A percentile compares a stretch with the other conserved stretches of the same genome.
Conservation (phyloP, 2,329 filamentous ascomycete genomes). For the Fonsecaea monophora region DNA sequence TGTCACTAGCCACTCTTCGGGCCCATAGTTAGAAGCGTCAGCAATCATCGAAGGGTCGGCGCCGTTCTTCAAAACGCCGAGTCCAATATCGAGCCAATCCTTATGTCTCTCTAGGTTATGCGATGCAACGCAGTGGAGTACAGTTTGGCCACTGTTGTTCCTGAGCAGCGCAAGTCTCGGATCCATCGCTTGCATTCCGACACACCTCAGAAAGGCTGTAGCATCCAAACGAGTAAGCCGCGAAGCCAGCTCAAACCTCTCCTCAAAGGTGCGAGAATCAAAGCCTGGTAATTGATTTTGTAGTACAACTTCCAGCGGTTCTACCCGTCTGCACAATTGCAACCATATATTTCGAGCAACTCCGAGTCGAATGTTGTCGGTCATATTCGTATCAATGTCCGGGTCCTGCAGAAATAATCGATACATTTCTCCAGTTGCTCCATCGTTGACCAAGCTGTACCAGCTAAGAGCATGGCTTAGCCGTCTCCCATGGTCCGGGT, state of each 20-base stretch:
- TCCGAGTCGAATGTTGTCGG: not conserved
- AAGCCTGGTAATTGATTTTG: slow-evolving; percentile 4
- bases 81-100: slow-evolving; percentile 9
- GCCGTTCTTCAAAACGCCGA: slow-evolving; percentile 6
- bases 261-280: not conserved
- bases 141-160: not conserved
- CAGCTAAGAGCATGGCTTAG: not conserved
- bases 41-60: not conserved
- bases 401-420: slow-evolving; percentile 6
- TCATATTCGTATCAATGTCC: not conserved
- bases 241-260: slow-evolving; percentile 11
- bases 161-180: slow-evolving; percentile 1
- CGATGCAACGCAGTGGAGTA: slow-evolving; percentile 1
- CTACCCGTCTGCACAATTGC: not conserved
- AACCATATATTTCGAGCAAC: slow-evolving; percentile 1
- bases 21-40: not conserved
- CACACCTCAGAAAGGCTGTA: slow-evolving; percentile 1
- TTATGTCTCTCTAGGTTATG: not conserved
- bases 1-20: not conserved
- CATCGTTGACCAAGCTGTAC: fast-evolving
- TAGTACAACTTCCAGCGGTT: not conserved
- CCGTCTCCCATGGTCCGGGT: not conserved
- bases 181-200: not conserved
- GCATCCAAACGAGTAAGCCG: not conserved
- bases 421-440: not conserved